Percentiles rank a stretch among this genome's conserved stretches.
phyloP scores from a whole-genome alignment of 345 rosid genomes.

The Brassica juncea region DNA sequence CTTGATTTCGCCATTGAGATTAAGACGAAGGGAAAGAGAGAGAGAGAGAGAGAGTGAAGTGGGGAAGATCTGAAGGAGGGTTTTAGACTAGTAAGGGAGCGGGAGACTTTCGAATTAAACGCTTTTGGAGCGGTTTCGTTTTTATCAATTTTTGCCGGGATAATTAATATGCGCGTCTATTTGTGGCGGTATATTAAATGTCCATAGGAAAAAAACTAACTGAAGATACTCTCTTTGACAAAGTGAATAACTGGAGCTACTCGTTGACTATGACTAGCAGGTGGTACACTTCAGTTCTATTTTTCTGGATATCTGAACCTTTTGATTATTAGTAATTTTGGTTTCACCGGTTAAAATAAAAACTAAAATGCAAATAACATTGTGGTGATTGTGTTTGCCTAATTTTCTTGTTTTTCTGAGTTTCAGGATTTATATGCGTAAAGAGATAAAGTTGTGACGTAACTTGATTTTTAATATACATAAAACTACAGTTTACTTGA shows the following conservation, averaged over 20 bases:
- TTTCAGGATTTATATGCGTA: background rate
- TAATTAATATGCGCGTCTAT: background rate
- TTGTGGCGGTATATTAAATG: constrained; percentile 8
- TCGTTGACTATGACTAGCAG: background rate
- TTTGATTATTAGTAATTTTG: background rate
- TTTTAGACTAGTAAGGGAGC: background rate
- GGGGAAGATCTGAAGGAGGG: background rate
- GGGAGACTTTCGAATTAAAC: constrained; percentile 13
- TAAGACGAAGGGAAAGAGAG: background rate
- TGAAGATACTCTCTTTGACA: too few species aligned
- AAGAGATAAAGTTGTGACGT: background rate
- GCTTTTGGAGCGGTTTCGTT: background rate
- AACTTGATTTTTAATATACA: too few species aligned
- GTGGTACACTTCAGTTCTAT: too few species aligned
- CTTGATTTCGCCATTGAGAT: constrained; percentile 52
- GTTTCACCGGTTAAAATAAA: background rate
- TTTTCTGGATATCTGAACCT: background rate
- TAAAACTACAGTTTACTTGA: too few species aligned
- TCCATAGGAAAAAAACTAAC: background rate
- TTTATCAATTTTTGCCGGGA: constrained; percentile 14
- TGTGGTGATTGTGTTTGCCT: background rate
- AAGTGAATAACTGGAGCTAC: background rate
- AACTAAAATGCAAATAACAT: background rate
- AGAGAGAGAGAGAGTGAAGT: background rate
- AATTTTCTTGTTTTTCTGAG: background rate